phyloP scores from a whole-genome alignment of 306 rosid species.

The Canavalia ensiformis region DNA sequence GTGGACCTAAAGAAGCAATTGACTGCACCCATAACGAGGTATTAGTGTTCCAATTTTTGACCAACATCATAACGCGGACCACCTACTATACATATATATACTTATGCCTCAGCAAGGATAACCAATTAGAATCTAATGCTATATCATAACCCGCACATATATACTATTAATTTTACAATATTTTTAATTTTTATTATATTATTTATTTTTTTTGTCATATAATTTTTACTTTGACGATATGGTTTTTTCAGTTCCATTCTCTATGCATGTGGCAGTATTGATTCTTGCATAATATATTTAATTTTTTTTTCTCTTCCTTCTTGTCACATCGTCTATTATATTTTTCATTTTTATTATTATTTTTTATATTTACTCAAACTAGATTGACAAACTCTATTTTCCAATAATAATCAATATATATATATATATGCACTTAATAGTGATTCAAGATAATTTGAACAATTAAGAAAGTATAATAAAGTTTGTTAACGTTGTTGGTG shows the following conservation, averaged over 20 bases:
- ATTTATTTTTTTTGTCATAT: no score
- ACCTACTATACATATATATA: conserved; percentile 13
- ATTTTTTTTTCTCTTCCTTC: no score
- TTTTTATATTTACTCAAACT: no score
- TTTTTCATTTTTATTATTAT: no score
- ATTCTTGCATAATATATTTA: no score
- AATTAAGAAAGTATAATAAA: conserved; percentile 25
- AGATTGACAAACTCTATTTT: no score
- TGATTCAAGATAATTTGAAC: conserved; percentile 26
- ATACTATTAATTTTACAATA: neutral
- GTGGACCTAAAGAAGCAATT: conserved; percentile 58
- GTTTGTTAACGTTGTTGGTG: conserved; percentile 27
- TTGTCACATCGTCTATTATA: no score
- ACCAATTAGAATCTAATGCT: neutral
- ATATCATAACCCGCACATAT: neutral
- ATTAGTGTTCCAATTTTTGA: conserved; percentile 54
- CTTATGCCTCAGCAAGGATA: neutral
- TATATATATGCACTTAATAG: neutral
- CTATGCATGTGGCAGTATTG: no score
- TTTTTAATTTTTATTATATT: no score
- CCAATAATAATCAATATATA: no score
- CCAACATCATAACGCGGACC: conserved; percentile 64
- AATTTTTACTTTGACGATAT: no score
- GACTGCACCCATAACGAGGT: conserved; percentile 81
- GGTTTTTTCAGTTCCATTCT: no score